A percentile compares a stretch with the other conserved stretches of the same genome.
Conservation (phyloP, 345 rosid species). For the Corchorus capsularis region DNA sequence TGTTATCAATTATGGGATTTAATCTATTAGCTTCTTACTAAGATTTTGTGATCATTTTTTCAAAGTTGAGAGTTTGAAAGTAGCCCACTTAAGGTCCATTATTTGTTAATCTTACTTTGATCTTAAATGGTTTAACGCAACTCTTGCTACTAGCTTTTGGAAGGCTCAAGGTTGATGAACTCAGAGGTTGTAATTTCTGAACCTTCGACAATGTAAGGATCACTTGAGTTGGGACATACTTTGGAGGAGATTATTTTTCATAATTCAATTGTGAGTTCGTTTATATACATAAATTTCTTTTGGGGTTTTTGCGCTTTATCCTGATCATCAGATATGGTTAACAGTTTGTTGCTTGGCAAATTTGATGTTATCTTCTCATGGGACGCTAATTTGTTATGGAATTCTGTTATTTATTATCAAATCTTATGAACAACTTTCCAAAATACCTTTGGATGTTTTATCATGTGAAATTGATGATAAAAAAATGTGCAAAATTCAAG, state of each 20-base stretch:
- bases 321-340: not conserved
- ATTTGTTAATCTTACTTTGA: too few species aligned
- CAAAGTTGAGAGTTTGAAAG: too few species aligned
- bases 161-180: conserved; percentile 73
- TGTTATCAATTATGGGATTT: too few species aligned
- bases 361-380: not conserved
- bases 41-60: too few species aligned
- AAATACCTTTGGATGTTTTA: too few species aligned
- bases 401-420: not conserved
- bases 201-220: conserved; percentile 90
- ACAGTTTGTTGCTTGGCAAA: not conserved
- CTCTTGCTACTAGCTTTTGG: conserved; percentile 79
- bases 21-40: too few species aligned
- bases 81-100: too few species aligned
- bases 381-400: not conserved
- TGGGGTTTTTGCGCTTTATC: not conserved
- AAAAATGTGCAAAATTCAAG: conserved; percentile 41
- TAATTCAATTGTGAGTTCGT: conserved; percentile 88
- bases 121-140: too few species aligned
- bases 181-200: conserved; percentile 91
- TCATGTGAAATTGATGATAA: too few species aligned
- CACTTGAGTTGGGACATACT: conserved; percentile 83
- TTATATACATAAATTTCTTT: not conserved
- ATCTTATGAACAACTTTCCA: not conserved
- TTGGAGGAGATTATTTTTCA: conserved; percentile 92